A percentile compares a stretch with the other conserved stretches of the same genome.
phyloP scores from a whole-genome alignment of 257 asterid genomes.

The Solanum verrucosum region DNA sequence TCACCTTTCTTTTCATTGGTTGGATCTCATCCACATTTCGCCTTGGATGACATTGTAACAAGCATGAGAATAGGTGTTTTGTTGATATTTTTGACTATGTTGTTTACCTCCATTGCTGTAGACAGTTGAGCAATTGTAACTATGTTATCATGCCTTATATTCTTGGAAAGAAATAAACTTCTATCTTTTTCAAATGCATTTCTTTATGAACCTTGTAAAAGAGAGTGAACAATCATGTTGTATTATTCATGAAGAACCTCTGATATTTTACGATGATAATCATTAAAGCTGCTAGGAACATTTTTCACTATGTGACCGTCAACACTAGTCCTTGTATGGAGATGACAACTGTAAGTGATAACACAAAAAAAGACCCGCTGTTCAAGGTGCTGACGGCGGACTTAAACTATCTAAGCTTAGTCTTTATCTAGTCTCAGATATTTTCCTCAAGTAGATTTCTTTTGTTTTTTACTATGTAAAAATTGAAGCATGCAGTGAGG shows the following conservation, averaged over 20 bases:
- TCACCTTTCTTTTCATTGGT: constrained; percentile 2
- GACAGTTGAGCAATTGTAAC: constrained; percentile 5
- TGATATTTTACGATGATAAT: background rate
- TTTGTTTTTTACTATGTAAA: background rate
- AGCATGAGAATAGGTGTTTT: background rate
- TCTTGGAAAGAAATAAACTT: constrained; percentile 1
- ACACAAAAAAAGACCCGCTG: background rate
- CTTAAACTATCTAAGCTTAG: background rate
- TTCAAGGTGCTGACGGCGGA: background rate
- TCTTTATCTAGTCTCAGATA: background rate
- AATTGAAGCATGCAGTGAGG: background rate
- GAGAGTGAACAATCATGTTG: background rate
- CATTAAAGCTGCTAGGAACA: background rate
- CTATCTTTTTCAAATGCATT: background rate
- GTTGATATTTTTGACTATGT: background rate
- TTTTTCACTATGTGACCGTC: background rate
- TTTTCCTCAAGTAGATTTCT: background rate
- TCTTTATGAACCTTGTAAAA: background rate
- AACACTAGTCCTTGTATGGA: background rate
- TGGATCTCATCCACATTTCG: background rate
- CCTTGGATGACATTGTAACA: constrained; percentile 10
- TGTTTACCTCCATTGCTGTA: background rate
- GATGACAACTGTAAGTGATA: background rate
- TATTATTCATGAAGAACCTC: background rate
- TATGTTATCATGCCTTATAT: constrained; percentile 8